phyloP scores from a whole-genome alignment of 495 filamentous ascomycete species.

The Trichoderma erinaceum region DNA sequence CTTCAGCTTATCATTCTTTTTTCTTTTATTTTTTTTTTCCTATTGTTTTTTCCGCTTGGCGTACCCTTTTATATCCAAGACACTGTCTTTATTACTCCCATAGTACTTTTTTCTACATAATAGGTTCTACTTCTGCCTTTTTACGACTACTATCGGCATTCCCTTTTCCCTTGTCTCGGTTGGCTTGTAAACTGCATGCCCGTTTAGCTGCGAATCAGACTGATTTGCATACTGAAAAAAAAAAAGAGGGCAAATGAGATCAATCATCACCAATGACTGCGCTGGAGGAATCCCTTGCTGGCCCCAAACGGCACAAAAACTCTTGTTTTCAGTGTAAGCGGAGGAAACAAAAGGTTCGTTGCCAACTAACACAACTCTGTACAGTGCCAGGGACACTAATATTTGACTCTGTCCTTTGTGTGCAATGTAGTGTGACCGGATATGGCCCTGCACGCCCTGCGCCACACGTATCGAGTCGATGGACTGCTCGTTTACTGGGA shows the following conservation, averaged over 20 bases:
- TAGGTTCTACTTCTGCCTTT: neutral
- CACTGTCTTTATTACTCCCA: neutral
- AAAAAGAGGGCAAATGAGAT: too few species aligned
- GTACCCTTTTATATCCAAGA: neutral
- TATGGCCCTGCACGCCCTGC: conserved; percentile 43
- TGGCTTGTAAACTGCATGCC: too few species aligned
- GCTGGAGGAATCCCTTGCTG: neutral
- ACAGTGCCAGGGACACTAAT: neutral
- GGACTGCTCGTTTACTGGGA: conserved; percentile 32
- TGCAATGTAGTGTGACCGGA: conserved; percentile 34
- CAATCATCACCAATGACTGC: neutral
- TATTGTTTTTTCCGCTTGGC: neutral
- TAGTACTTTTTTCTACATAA: too few species aligned
- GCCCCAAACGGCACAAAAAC: neutral
- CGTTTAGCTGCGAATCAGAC: too few species aligned
- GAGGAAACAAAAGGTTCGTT: conserved; percentile 38
- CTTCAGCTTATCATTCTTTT: neutral
- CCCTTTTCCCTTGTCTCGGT: too few species aligned
- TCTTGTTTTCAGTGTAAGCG: conserved; percentile 31
- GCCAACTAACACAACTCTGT: neutral
- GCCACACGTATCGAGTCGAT: conserved; percentile 34
- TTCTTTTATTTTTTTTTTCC: neutral
- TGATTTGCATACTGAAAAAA: too few species aligned
- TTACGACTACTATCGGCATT: neutral
- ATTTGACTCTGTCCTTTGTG: conserved; percentile 14